Evolutionary conservation across 169 alveolate species (phyloP), one percentile per base, ranked within the genome.

Genomic region (Plasmodium chabaudi): DNA sequence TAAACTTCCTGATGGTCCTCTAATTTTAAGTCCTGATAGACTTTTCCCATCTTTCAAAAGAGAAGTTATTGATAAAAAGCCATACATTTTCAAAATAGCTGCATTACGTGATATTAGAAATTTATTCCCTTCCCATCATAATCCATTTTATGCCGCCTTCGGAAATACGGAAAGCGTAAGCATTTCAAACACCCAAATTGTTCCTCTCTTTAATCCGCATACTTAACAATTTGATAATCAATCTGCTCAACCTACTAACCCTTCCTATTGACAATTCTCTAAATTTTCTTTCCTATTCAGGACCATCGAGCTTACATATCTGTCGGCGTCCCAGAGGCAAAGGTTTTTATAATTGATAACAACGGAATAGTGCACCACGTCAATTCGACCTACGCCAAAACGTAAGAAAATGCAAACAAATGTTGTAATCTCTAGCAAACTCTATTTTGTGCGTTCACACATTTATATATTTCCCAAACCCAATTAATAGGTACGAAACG

Each of bases 141-240:
- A 96, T 75, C 99, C 99, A 13, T 97, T 97, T 92, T 97, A 96
- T 87, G 99, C 99, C 13, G 99, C 99, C 6, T 98, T 98, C 94
- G 99, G 99, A 15, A 98, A 98, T 93, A 96, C 99, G 72, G 99
- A 97, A 57, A 95, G 99, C 42, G 97, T 95, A 93, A 12, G 93
- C 17, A 51, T 15, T 12, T 51, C 7, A 51, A 12, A 51, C 23
- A 13, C 5, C 1, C 59, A 1, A 49, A 13, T n/a, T 21, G 25
- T 21, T 21, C 25, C 0, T 21, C 25, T 21, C 25, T 21, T 21
- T 21, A 21, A 21, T 21, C 25, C 25, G 1, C 1, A 21, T 21
- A 21, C 25, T 21, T 21, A 0, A 21, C 25, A 21, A 21, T 21
- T 21, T 21, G 25, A 21, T 21, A 21, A 21, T 1, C 25, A 21